These are phyloP conservation scores for Trematosphaeria pertusa DNA, from an alignment of 2,329 filamentous ascomycete genomes.

Conservation along the genomic window DNA sequence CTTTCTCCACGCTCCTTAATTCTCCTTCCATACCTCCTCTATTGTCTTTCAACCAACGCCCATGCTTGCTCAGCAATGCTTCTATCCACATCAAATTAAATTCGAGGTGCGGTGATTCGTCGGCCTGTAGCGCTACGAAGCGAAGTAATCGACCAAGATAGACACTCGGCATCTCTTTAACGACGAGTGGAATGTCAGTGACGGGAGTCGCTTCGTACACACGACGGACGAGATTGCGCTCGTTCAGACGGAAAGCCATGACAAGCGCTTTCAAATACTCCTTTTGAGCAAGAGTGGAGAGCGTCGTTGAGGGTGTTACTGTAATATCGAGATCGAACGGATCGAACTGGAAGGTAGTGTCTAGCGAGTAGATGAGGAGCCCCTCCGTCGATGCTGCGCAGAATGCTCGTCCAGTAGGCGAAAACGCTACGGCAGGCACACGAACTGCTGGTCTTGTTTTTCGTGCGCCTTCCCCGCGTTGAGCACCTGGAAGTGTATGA, in stretches of 20 bases:
- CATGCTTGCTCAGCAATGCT: slow-evolving; percentile 79
- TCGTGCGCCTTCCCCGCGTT: slow-evolving; percentile 84
- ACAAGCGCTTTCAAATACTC: slow-evolving; percentile 92
- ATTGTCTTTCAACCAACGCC: slow-evolving; percentile 82
- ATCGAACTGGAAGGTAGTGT: slow-evolving; percentile 85
- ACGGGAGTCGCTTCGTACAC: slow-evolving; percentile 87
- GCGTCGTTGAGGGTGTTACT: slow-evolving; percentile 78
- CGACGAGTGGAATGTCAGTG: slow-evolving; percentile 76
- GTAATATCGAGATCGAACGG: slow-evolving; percentile 95
- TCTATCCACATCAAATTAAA: slow-evolving; percentile 95
- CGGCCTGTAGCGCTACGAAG: slow-evolving; percentile 86
- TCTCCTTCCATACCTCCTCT: slow-evolving; percentile 82
- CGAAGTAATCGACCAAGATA: slow-evolving; percentile 86
- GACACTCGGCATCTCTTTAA: slow-evolving; percentile 79
- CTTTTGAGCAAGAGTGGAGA: slow-evolving; percentile 73
- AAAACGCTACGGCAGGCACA: slow-evolving; percentile 84
- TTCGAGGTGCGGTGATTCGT: slow-evolving; percentile 91
- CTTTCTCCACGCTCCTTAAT: slow-evolving; percentile 80
- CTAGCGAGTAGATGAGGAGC: slow-evolving; percentile 89
- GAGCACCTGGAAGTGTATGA: slow-evolving; percentile 80
- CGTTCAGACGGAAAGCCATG: slow-evolving; percentile 97
- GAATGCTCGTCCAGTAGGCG: slow-evolving; percentile 87
- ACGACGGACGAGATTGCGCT: slow-evolving; percentile 77
- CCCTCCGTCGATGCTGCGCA: slow-evolving; percentile 96
- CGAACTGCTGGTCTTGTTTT: slow-evolving; percentile 81